A percentile compares a stretch with the other conserved stretches of the same genome.
Evolutionary conservation across 2,329 filamentous ascomycete species (phyloP).

Genomic region (Dactylellina sp.): DNA sequence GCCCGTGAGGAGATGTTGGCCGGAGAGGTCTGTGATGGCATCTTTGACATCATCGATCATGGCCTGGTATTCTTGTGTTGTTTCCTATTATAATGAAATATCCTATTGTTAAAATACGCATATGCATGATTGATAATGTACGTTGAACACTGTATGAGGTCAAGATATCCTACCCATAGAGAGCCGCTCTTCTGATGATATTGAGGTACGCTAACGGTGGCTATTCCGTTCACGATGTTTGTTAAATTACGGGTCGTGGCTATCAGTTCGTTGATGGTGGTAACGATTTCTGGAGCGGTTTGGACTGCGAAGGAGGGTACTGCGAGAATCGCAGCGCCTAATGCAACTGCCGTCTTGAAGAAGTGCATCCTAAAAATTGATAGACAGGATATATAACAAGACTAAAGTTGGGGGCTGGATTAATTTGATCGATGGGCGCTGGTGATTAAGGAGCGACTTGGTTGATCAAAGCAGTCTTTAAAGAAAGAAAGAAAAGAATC

Average conservation of each 20-base stretch:
- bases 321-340: neutral
- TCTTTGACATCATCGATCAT: neutral
- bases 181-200: neutral
- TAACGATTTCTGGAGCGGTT: neutral
- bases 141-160: no score
- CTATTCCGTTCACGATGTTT: neutral
- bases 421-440: no score
- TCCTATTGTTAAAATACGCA: no score
- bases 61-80: neutral
- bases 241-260: neutral
- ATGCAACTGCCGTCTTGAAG: neutral
- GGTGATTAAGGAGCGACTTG: no score
- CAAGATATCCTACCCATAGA: neutral
- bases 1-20: neutral
- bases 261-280: neutral
- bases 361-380: neutral
- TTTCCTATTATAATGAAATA: neutral
- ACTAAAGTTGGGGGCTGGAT: no score
- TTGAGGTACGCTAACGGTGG: neutral
- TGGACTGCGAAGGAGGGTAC: neutral
- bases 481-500: no score
- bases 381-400: neutral
- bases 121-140: no score
- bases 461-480: no score
- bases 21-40: neutral